These are phyloP conservation scores for Entonaema liquescens DNA, from an alignment of 495 filamentous ascomycete species.

Conservation along the genomic window DNA sequence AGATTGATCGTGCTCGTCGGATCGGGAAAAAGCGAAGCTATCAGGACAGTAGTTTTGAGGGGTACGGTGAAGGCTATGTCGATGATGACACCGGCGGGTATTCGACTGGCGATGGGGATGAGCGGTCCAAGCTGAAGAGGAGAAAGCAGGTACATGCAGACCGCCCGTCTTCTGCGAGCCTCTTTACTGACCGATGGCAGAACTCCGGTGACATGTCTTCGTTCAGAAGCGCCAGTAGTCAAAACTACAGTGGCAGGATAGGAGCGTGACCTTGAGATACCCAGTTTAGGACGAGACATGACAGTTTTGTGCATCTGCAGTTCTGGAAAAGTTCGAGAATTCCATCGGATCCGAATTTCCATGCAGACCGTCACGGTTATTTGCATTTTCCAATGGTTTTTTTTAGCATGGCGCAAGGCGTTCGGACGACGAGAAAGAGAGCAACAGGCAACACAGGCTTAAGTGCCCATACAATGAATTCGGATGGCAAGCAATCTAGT, in stretches of 20 bases:
- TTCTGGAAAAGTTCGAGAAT: not conserved
- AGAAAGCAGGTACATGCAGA: conserved; percentile 63
- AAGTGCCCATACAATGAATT: conserved; percentile 13
- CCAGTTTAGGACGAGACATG: conserved; percentile 24
- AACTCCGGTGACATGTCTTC: conserved; percentile 28
- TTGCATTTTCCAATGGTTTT: conserved; percentile 47
- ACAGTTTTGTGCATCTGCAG: conserved; percentile 18
- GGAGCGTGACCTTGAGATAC: conserved; percentile 39
- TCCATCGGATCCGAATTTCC: not conserved
- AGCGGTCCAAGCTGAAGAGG: conserved; percentile 58
- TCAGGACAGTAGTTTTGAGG: conserved; percentile 64
- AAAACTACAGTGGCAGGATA: conserved; percentile 32
- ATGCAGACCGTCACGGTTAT: conserved; percentile 14
- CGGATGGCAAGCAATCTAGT: conserved; percentile 1
- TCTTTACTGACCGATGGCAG: conserved; percentile 47
- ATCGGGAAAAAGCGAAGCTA: conserved; percentile 60
- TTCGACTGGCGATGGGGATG: conserved; percentile 62
- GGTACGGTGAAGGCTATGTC: conserved; percentile 63
- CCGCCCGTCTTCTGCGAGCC: conserved; percentile 35
- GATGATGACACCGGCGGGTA: conserved; percentile 63
- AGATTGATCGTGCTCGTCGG: conserved; percentile 43
- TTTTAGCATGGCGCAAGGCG: conserved; percentile 46
- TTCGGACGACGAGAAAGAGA: conserved; percentile 34
- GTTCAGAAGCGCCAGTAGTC: conserved; percentile 17
- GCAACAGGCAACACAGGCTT: conserved; percentile 25